Conservation (phyloP, 371 early-diverging fungal genomes). For the Mucor irregularis region DNA sequence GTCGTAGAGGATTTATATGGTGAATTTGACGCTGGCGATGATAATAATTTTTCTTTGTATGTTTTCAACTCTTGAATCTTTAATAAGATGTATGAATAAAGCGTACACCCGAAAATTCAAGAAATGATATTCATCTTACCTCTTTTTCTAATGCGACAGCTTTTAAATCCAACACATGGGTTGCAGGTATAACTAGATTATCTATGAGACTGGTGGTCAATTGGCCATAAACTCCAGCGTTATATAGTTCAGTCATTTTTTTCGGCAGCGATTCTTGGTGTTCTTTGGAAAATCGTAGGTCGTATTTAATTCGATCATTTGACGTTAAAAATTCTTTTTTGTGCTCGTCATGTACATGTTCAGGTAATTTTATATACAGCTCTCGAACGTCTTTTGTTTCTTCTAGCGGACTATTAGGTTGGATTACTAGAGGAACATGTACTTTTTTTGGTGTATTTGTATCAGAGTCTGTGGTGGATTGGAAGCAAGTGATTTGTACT, state of each 20-base stretch:
- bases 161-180: constrained; percentile 37
- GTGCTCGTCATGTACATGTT: constrained; percentile 54
- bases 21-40: neutral
- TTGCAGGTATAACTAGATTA: constrained; percentile 56
- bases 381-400: constrained; percentile 31
- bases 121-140: constrained; percentile 1
- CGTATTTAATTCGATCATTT: neutral
- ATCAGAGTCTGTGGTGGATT: constrained; percentile 29
- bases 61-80: constrained; percentile 13
- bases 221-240: constrained; percentile 61
- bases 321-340: constrained; percentile 35
- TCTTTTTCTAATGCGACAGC: constrained; percentile 24
- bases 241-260: constrained; percentile 50
- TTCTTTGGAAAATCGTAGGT: neutral
- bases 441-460: constrained; percentile 16
- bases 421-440: constrained; percentile 47
- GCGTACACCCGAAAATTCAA: neutral
- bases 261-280: constrained; percentile 14
- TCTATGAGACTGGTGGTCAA: constrained; percentile 56
- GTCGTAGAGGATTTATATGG: no score
- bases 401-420: constrained; percentile 22
- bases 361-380: constrained; percentile 42
- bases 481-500: constrained; percentile 60
- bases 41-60: neutral
- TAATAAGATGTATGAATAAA: no score